These are phyloP conservation scores for Kodamaea suecica DNA, from an alignment of 1,139 yeast genomes.

Conservation along the genomic window DNA sequence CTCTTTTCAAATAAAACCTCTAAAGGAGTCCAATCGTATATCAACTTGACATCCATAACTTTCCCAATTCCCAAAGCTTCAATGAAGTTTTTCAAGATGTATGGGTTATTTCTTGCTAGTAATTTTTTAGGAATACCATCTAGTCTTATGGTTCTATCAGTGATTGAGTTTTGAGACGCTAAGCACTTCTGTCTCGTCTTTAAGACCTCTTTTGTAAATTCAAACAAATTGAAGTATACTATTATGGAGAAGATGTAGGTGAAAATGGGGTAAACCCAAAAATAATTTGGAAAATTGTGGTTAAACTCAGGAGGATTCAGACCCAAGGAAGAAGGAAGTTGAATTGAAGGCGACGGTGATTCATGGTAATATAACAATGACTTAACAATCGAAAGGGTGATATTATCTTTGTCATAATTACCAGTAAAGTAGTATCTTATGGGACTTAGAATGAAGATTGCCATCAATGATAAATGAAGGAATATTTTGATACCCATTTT, in stretches of 20 bases:
- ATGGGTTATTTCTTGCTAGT: constrained; percentile 37
- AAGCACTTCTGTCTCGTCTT: constrained; percentile 41
- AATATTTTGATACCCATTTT: constrained; percentile 45
- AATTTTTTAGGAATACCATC: constrained; percentile 49
- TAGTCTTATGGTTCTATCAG: constrained; percentile 45
- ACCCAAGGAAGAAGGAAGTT: no score
- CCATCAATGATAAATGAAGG: constrained; percentile 32
- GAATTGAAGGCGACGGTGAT: constrained; percentile 1
- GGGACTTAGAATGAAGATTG: constrained; percentile 43
- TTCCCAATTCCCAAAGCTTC: constrained; percentile 62
- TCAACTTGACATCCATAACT: constrained; percentile 52
- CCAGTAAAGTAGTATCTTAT: constrained; percentile 45
- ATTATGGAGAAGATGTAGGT: constrained; percentile 42
- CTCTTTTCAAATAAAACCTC: constrained; percentile 42
- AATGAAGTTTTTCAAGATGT: constrained; percentile 47
- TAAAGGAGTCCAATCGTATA: constrained; percentile 54
- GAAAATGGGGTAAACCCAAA: constrained; percentile 43
- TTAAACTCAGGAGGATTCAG: constrained; percentile 15
- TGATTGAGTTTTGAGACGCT: constrained; percentile 43
- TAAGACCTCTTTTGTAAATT: constrained; percentile 37
- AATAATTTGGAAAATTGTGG: constrained; percentile 19
- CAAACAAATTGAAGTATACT: constrained; percentile 32
- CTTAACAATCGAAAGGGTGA: constrained; percentile 15
- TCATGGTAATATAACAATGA: constrained; percentile 7
- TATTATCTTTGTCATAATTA: constrained; percentile 42